A percentile compares a stretch with the other conserved stretches of the same genome.
Conservation (phyloP, 805 yeast species). For the Cyberlindnera mrakii region DNA sequence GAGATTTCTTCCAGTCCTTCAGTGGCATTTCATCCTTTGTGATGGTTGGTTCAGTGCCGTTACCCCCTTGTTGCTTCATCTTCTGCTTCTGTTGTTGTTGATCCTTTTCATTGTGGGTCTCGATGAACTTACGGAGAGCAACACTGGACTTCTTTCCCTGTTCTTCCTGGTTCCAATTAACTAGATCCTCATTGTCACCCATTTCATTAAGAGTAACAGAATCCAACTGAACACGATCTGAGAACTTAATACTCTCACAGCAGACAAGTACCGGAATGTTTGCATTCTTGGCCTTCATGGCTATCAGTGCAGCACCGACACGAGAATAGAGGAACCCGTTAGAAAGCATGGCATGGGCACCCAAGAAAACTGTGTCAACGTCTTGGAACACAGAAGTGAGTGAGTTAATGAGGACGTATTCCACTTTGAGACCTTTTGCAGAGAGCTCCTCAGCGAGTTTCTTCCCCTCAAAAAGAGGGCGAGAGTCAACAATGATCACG, state of each 20-base stretch:
- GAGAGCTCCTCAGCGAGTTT: slow-evolving; percentile 62
- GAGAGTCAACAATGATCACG: slow-evolving; percentile 84
- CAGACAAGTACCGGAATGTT: slow-evolving; percentile 93
- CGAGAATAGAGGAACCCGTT: slow-evolving; percentile 91
- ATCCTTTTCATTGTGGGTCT: slow-evolving; percentile 29
- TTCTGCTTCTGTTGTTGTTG: slow-evolving; percentile 20
- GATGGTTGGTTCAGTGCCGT: slow-evolving; percentile 16
- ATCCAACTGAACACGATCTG: slow-evolving; percentile 93
- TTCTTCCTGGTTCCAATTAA: slow-evolving; percentile 35
- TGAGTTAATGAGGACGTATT: slow-evolving; percentile 76
- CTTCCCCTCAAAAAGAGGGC: slow-evolving; percentile 93
- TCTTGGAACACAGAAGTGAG: slow-evolving; percentile 76
- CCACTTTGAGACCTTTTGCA: slow-evolving; percentile 54
- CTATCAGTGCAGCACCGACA: slow-evolving; percentile 90
- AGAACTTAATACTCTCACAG: slow-evolving; percentile 90
- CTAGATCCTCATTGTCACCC: slow-evolving; percentile 69
- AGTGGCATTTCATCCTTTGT: slow-evolving; percentile 36
- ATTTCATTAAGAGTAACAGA: slow-evolving; percentile 92
- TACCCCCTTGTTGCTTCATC: slow-evolving; percentile 17
- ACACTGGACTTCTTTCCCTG: slow-evolving; percentile 42
- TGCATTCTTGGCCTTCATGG: slow-evolving; percentile 83
- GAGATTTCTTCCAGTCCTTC: slow-evolving; percentile 57
- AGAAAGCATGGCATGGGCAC: slow-evolving; percentile 96
- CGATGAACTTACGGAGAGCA: slow-evolving; percentile 58
- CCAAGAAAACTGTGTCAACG: slow-evolving; percentile 86